Conservation (phyloP, 2,329 filamentous ascomycete species). For the Talaromyces islandicus region DNA sequence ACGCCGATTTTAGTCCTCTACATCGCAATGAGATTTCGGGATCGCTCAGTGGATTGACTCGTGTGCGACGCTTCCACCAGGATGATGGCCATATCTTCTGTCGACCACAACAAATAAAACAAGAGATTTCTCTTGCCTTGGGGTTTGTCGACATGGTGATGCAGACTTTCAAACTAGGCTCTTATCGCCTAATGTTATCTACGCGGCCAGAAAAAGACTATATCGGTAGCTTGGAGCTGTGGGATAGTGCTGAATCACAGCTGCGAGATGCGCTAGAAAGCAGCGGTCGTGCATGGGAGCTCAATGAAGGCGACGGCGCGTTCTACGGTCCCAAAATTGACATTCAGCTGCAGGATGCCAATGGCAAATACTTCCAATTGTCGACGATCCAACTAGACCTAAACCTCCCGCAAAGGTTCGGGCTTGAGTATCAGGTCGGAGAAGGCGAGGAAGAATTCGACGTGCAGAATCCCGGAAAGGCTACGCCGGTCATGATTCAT, state of each 20-base stretch:
- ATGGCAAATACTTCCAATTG: conserved; percentile 82
- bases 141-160: conserved; percentile 71
- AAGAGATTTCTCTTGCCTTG: conserved; percentile 67
- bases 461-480: conserved; percentile 47
- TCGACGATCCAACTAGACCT: conserved; percentile 88
- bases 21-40: conserved; percentile 83
- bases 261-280: conserved; percentile 57
- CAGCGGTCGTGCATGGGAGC: conserved; percentile 61
- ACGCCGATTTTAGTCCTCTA: conserved; percentile 82
- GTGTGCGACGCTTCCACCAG: conserved; percentile 81
- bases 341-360: conserved; percentile 70
- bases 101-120: conserved; percentile 65
- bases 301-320: conserved; percentile 77
- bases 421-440: conserved; percentile 61
- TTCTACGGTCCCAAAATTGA: conserved; percentile 94
- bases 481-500: conserved; percentile 74
- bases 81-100: conserved; percentile 92
- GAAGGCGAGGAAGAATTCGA: conserved; percentile 37
- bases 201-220: conserved; percentile 71
- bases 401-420: conserved; percentile 77
- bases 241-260: conserved; percentile 62
- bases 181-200: conserved; percentile 71
- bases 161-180: conserved; percentile 61
- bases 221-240: conserved; percentile 69
- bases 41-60: conserved; percentile 71